Evolutionary conservation across 306 rosid species (phyloP), one percentile per base, ranked within the genome.

Genomic region (Prinsepia uniflora): DNA sequence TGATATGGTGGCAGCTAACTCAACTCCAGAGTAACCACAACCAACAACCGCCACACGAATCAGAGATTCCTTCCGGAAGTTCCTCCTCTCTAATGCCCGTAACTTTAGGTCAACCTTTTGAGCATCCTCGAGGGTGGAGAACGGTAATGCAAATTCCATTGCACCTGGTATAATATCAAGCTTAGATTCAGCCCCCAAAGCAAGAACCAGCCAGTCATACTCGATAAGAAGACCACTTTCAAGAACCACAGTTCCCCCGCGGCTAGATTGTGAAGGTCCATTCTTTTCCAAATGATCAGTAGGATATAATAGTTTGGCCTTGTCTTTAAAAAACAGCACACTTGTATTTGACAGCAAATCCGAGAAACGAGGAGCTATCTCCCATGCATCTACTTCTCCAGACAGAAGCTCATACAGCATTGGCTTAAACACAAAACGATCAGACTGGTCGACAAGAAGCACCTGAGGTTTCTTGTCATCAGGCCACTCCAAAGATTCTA

Each of bases 181-280:
- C 73, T 86, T 89, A 53, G 89, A 63, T 84, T 90, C 97, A 90
- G 98, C 94, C 67, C 98, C 97, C 86, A 90, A 81, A 72, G 98
- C 90, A 82, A 94, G 97, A 87, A 94, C 97, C 82, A 94, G 84
- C 98, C 98, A 93, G 89, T 93, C 98, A 80, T 93, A 93, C 87
- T 93, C 97, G 43, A 93, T 79, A 63, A 82, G 86, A 73, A 90
- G 83, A 66, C 98, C 97, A 72, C 98, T 93, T 86, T 93, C 94
- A 72, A 90, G 97, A 79, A 79, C 80, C 72, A 93, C 96, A 9
- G 85, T 86, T 79, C 98, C 98, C 65, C 97, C 96, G 58, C 79
- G 43, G 56, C 85, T 79, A 65, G 88, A 71, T 52, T 59, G 61
- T 34, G 76, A 53, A 47, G 84, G 82, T 81, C 84, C 88, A 81